Evolutionary conservation across 2,329 filamentous ascomycete species (phyloP), one percentile per base, ranked within the genome.

Genomic region (Lasiodiplodia theobromae): DNA sequence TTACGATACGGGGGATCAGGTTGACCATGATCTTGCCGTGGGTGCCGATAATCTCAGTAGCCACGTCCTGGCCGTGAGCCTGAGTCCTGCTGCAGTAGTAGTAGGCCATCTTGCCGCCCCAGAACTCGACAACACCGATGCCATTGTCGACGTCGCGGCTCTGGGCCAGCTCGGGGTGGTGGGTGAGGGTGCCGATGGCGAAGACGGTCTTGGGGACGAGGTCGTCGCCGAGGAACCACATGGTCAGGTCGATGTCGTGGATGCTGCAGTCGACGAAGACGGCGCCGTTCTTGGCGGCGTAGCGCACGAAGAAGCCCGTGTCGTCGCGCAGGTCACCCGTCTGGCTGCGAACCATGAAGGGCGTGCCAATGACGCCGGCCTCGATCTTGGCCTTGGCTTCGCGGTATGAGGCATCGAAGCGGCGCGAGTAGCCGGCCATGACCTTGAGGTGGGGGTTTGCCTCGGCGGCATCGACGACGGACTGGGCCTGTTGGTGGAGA

Each of bases 191-290:
- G 6, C 81, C 80, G 31, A 77, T 70, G 2, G 80, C 81, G 56
- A 75, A 79, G 44, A 77, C 74, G 12, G 75, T 74, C 70, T 82
- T 82, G 21, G 79, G 76, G 4, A 75, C 72, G 14, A 77, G 71
- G 40, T 77, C 71, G 23, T 78, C 74, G 18, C 78, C 78, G 51
- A 84, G 77, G 71, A 80, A 83, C 73, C 74, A 81, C 1, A 83
- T 72, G 0, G 77, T 77, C 0, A 84, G 74, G 69, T 84, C 82
- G 67, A 84, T 82, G 68, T 83, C 82, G 69, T 84, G 82, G 49
- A 84, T 79, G 51, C 75, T 71, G 69, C 77, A 79, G 71, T 84
- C 82, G 31, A 84, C 78, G 69, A 84, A 84, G 31, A 84, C 80
- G 34, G 82, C 81, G 34, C 81, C 81, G 64, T 77, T 81, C 68